Conservation (phyloP, 2,329 filamentous ascomycete genomes). For the Clonostachys solani region DNA sequence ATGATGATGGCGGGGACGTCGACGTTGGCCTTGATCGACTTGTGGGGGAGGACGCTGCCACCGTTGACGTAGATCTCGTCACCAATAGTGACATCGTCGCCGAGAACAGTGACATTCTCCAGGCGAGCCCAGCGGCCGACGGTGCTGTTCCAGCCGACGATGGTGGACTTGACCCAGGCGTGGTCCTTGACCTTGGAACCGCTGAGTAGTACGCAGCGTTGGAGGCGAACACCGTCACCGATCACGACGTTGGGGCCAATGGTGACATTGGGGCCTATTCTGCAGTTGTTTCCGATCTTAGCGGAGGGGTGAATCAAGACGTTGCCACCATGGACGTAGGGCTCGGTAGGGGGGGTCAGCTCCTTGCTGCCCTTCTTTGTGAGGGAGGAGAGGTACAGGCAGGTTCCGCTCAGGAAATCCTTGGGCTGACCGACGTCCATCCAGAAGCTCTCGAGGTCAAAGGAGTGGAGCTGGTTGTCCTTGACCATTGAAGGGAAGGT, state of each 20-base stretch:
- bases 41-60: conserved; percentile 91
- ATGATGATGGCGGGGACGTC: conserved; percentile 72
- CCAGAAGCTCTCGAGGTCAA: conserved; percentile 97
- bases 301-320: conserved; percentile 91
- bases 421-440: conserved; percentile 99
- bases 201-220: conserved; percentile 84
- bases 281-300: conserved; percentile 97
- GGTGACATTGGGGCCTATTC: conserved; percentile 94
- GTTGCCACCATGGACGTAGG: conserved; percentile 89
- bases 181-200: conserved; percentile 97
- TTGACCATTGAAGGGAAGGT: conserved; percentile 92
- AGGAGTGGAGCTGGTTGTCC: conserved; percentile 89
- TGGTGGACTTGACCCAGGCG: conserved; percentile 97
- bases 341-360: conserved; percentile 67
- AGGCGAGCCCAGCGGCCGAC: conserved; percentile 94
- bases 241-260: conserved; percentile 91
- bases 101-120: conserved; percentile 97
- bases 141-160: conserved; percentile 96
- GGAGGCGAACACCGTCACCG: conserved; percentile 89
- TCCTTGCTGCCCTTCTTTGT: conserved; percentile 86
- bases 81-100: conserved; percentile 95
- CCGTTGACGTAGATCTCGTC: conserved; percentile 99
- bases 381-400: conserved; percentile 90
- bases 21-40: conserved; percentile 98
- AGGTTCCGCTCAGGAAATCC: conserved; percentile 95